phyloP scores from a whole-genome alignment of 2,329 filamentous ascomycete genomes.

The Apiospora phragmitis region DNA sequence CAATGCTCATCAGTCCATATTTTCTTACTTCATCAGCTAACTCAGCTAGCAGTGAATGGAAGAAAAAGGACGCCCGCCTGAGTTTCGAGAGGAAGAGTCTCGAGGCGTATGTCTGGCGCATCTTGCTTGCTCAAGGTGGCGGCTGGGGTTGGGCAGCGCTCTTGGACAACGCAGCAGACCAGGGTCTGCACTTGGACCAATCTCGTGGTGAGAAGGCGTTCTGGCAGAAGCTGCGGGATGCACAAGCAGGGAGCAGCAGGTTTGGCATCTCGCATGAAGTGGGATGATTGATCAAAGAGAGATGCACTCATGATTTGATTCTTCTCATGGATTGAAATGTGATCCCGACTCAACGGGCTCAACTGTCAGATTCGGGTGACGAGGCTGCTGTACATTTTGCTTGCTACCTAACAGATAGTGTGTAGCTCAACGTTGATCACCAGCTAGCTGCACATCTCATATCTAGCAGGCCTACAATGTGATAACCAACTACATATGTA shows the following conservation, averaged over 20 bases:
- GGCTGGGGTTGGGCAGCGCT: slow-evolving; percentile 10
- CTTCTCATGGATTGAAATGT: background rate
- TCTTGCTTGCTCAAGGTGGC: background rate
- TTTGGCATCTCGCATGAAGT: slow-evolving; percentile 3
- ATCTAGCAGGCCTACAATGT: background rate
- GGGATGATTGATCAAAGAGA: background rate
- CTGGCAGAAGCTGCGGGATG: slow-evolving; percentile 14
- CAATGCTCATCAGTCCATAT: background rate
- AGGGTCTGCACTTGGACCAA: slow-evolving; percentile 9
- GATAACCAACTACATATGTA: background rate
- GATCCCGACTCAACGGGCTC: background rate
- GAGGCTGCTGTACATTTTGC: background rate
- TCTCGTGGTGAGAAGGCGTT: slow-evolving; percentile 2
- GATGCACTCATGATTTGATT: background rate
- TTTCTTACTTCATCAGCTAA: background rate
- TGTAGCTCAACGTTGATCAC: background rate
- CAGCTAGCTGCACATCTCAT: background rate
- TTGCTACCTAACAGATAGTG: background rate
- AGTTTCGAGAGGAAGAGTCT: background rate
- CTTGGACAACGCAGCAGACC: slow-evolving; percentile 9
- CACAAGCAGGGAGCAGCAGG: slow-evolving; percentile 14
- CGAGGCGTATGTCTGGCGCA: background rate
- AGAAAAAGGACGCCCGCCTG: background rate
- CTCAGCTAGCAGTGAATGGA: background rate
- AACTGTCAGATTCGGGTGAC: background rate